phyloP scores from a whole-genome alignment of 495 filamentous ascomycete species.

The Darksidea phi region DNA sequence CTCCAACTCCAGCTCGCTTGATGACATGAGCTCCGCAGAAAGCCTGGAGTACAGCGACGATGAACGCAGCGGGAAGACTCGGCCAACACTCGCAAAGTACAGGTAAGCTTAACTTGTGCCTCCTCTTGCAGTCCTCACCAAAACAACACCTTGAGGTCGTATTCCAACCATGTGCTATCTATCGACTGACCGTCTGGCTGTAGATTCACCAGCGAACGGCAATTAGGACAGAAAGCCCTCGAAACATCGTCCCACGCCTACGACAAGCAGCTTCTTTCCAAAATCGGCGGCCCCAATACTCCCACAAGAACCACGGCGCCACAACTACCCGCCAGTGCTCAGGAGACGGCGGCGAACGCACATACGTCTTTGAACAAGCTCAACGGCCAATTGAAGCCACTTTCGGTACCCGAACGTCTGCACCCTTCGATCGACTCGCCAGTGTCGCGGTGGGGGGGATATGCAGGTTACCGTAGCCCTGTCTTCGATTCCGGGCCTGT shows the following conservation, averaged over 20 bases:
- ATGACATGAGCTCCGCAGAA: conserved; percentile 32
- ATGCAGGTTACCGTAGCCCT: conserved; percentile 47
- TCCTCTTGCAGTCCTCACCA: background rate
- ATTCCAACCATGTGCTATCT: background rate
- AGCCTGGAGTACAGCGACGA: conserved; percentile 27
- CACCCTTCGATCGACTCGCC: conserved; percentile 40
- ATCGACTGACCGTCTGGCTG: conserved; percentile 36
- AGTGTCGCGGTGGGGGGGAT: conserved; percentile 35
- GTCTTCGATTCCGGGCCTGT: conserved; percentile 46
- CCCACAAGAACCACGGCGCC: conserved; percentile 56
- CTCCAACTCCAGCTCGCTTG: conserved; percentile 18
- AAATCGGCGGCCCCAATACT: conserved; percentile 65
- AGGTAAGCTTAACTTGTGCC: conserved; percentile 15
- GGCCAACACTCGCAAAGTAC: conserved; percentile 24
- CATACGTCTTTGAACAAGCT: conserved; percentile 33
- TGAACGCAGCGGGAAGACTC: conserved; percentile 18
- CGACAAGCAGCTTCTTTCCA: conserved; percentile 75
- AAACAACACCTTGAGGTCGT: conserved; percentile 39
- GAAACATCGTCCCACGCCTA: conserved; percentile 68
- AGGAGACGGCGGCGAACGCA: conserved; percentile 29
- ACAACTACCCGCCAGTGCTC: conserved; percentile 23
- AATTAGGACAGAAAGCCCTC: conserved; percentile 56
- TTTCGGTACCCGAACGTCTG: conserved; percentile 41
- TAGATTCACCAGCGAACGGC: conserved; percentile 61
- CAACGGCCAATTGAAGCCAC: conserved; percentile 39